Evolutionary conservation across 2,329 filamentous ascomycete species (phyloP), one percentile per base, ranked within the genome.

Genomic region (Colletotrichum coccodes): DNA sequence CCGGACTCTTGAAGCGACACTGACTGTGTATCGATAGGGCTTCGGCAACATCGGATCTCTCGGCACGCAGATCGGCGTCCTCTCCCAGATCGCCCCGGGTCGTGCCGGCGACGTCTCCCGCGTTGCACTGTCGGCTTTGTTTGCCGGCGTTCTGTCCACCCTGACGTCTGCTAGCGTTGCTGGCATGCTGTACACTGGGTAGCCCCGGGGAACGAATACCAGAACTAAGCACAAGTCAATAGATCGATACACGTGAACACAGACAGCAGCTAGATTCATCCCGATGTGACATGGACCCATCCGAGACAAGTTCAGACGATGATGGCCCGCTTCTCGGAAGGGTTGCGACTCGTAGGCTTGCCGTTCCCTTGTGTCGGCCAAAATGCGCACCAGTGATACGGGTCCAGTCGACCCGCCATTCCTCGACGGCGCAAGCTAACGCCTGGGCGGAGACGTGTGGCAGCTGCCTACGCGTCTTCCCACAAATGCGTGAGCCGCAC

Each of bases 171-270:
- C 65, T 7, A 68, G 65, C 18, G 65, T 68, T 16, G 65, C 65
- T 9, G 65, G 65, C 2, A 68, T 65, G 60, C 34, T 68, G 36
- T 68, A 68, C 47, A 68, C 65, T 3, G 65, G 65, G 8, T 68
- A 44, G 44, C 23, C 40, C 30, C 28, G n/a, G 56, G 7, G 7
- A 21, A 28, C n/a, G n/a, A 36, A 36, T 18, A 14, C 46, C 8
- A 23, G 21, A 34, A 18, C 28, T 38, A 14, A 38, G 28, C 18
- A 16, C 40, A 18, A 32, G 38, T 34, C 28, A 58, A 58, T 47
- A 58, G 40, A 58, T 30, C 21, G 40, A 58, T 18, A 47, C 32
- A 26, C 40, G 30, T 47, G 40, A 16, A 11, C 23, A 23, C n/a
- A 47, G 16, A 36, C 21, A 14, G 9, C 40, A 44, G 38, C n/a